Evolutionary conservation across 495 filamentous ascomycete genomes (phyloP).

Genomic region (Aspergillus asperescens): DNA sequence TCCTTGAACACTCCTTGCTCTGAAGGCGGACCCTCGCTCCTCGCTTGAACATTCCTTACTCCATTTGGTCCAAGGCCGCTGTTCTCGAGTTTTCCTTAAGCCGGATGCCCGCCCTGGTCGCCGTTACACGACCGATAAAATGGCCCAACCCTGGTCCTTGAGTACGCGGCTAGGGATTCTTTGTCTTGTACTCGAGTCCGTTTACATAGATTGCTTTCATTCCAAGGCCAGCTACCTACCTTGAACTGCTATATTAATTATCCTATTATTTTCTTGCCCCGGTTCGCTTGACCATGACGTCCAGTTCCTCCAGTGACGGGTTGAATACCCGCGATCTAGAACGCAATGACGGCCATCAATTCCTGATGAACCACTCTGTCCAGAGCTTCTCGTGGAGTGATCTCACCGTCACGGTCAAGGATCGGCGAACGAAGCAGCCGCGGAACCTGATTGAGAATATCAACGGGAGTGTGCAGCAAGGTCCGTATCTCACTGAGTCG

Average conservation of each 20-base stretch:
- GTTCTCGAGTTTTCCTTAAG: not conserved
- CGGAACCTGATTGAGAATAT: conserved; percentile 37
- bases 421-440: conserved; percentile 56
- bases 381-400: conserved; percentile 55
- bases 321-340: conserved; percentile 25
- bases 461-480: conserved; percentile 28
- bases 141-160: not conserved
- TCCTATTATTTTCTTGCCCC: not conserved
- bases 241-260: not conserved
- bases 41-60: not conserved
- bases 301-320: conserved; percentile 10
- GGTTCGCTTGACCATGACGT: not conserved
- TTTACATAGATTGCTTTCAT: not conserved
- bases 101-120: not conserved
- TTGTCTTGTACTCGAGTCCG: not conserved
- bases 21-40: no score
- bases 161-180: conserved; percentile 3
- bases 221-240: not conserved
- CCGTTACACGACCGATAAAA: conserved; percentile 7
- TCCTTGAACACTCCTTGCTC: not conserved
- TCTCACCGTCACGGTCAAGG: conserved; percentile 63
- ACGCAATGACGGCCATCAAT: conserved; percentile 23
- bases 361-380: conserved; percentile 36
- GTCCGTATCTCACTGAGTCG: conserved; percentile 16
- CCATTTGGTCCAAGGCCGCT: not conserved